Evolutionary conservation across 768 basidiomycete genomes (phyloP).

Genomic region (Amanita muscaria): DNA sequence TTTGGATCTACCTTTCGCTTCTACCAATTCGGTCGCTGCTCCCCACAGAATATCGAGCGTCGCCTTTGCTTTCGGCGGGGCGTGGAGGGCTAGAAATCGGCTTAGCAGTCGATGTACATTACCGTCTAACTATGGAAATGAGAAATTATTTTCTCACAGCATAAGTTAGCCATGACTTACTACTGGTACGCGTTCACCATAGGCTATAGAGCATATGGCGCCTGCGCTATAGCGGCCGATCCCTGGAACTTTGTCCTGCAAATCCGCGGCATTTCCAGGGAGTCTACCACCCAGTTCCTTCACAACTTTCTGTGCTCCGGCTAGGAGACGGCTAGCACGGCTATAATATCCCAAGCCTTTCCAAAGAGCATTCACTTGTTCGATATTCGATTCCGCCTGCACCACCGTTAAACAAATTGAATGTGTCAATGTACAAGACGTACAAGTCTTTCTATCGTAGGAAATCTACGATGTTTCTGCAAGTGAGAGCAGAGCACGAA

Average conservation of each 20-base stretch:
- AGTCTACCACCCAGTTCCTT: constrained; percentile 57
- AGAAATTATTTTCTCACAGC: neutral
- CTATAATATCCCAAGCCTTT: constrained; percentile 90
- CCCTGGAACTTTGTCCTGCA: constrained; percentile 80
- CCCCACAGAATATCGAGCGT: constrained; percentile 80
- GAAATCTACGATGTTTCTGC: constrained; percentile 46
- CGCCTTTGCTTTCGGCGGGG: constrained; percentile 69
- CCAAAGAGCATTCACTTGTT: constrained; percentile 86
- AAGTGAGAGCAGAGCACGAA: constrained; percentile 1
- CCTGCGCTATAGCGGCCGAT: constrained; percentile 88
- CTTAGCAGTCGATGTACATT: constrained; percentile 85
- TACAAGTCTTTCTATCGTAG: constrained; percentile 71
- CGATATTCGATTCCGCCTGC: constrained; percentile 62
- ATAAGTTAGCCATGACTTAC: constrained; percentile 37
- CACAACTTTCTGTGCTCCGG: constrained; percentile 76
- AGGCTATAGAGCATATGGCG: constrained; percentile 80
- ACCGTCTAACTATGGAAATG: constrained; percentile 61
- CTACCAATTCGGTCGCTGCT: constrained; percentile 43
- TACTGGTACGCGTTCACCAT: constrained; percentile 74
- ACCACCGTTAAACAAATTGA: constrained; percentile 9
- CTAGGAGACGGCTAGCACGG: constrained; percentile 71
- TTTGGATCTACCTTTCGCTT: constrained; percentile 41
- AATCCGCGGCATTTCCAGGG: constrained; percentile 69
- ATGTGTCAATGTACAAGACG: constrained; percentile 18
- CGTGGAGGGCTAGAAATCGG: constrained; percentile 74